Evolutionary conservation across 2,329 filamentous ascomycete species (phyloP), one percentile per base, ranked within the genome.

Genomic region (Apiospora koreana): DNA sequence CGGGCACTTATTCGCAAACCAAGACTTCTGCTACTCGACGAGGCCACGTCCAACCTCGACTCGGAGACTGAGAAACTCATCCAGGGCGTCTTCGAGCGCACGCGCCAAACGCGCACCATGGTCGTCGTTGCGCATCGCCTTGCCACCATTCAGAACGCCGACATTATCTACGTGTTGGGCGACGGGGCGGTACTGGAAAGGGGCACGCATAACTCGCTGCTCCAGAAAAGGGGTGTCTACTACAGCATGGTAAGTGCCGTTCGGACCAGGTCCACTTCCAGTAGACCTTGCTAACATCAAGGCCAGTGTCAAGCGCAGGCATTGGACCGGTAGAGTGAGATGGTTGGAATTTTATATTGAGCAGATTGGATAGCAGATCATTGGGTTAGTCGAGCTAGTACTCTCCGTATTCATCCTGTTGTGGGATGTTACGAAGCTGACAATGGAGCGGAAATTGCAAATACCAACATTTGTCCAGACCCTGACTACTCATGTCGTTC

Each of bases 81-180:
- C 48, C 88, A 90, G 75, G 82, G 85, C 68, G 86, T 85, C 6
- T 83, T 87, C 23, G 81, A 83, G 72, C 81, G 80, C 35, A 80
- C 87, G 9, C 85, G 82, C 23, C 78, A 79, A 3, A 85, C 85
- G 1, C 81, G 86, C 46, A 88, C 86, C 0, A 88, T 86, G 0
- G 85, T 88, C 69, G 86, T 85, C 1, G 86, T 88, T 18, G 86
- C 86, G 75, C 87, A 89, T 74, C 83, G 88, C 12, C 80, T 90
- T 12, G 89, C 88, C 0, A 90, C 88, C 12, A 89, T 95, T 35
- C 92, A 93, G 77, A 91, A 94, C 74, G 92, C 93, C 2, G 91
- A 95, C 78, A 81, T 91, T 18, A 95, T 95, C 66, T 94, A 93
- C 75, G 92, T 95, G 0, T 87, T 96, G 65, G 92, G 92, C 8